Percentiles rank a stretch among this genome's conserved stretches.
These are phyloP conservation scores for Pythium grandisporangium DNA, from an alignment of 352 stramenopile genomes.

Conservation along the genomic window DNA sequence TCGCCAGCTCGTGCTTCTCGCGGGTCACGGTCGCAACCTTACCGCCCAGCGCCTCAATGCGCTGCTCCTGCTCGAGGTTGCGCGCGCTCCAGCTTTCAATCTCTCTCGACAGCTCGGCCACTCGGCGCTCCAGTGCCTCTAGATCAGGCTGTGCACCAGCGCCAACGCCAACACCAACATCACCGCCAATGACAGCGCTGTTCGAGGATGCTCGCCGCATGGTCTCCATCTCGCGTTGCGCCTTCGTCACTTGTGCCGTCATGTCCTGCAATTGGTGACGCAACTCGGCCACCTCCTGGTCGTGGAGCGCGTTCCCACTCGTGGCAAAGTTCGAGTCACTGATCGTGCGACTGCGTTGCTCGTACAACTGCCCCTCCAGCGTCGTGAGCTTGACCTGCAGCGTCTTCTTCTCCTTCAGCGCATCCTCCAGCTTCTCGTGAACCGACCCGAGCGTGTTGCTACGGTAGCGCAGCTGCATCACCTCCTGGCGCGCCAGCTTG, in stretches of 20 bases:
- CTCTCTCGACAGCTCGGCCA: slow-evolving; percentile 40
- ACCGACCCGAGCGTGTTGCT: slow-evolving; percentile 72
- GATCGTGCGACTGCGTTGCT: slow-evolving; percentile 60
- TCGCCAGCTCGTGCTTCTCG: slow-evolving; percentile 52
- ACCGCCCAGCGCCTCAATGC: slow-evolving; percentile 37
- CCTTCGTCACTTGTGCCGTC: slow-evolving; percentile 31
- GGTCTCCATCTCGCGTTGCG: slow-evolving; percentile 32
- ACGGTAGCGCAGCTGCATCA: slow-evolving; percentile 78
- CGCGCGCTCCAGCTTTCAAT: slow-evolving; percentile 30
- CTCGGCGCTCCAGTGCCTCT: slow-evolving; percentile 24
- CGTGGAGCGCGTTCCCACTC: slow-evolving; percentile 21
- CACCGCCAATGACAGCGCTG: background rate
- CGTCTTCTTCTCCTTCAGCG: slow-evolving; percentile 72
- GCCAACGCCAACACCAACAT: slow-evolving; percentile 6
- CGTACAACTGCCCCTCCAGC: slow-evolving; percentile 66
- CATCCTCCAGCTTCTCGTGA: slow-evolving; percentile 52
- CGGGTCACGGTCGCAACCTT: slow-evolving; percentile 28
- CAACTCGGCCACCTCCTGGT: slow-evolving; percentile 32
- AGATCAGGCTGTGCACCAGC: too few relatives aligned
- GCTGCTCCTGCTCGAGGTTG: slow-evolving; percentile 46
- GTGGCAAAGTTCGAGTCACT: slow-evolving; percentile 34
- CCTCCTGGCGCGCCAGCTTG: slow-evolving; percentile 68
- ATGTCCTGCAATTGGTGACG: slow-evolving; percentile 53
- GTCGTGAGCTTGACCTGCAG: slow-evolving; percentile 74
- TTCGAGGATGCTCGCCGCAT: slow-evolving; percentile 7